These are phyloP conservation scores for Pseudogymnoascus sp. DNA, from an alignment of 2,329 filamentous ascomycete species.

Conservation along the genomic window DNA sequence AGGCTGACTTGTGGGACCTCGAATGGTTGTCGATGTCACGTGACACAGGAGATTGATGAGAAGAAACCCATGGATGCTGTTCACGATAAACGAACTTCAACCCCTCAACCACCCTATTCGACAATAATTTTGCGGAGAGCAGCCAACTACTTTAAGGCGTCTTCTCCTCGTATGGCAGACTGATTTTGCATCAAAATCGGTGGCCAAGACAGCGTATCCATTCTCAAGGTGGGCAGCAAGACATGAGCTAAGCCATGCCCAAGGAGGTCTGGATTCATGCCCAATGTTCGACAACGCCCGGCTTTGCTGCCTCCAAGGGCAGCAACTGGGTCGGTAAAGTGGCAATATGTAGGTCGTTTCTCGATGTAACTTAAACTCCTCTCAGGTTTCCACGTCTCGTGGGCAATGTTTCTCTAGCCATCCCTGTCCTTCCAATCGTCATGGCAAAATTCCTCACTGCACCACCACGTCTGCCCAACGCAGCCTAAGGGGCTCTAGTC, in stretches of 20 bases:
- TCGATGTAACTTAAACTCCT: conserved; percentile 4
- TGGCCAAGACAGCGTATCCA: neutral
- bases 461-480: conserved; percentile 7
- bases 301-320: conserved; percentile 3
- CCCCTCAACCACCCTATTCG: conserved; percentile 41
- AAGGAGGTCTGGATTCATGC: conserved; percentile 6
- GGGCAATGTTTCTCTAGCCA: neutral
- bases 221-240: conserved; percentile 6
- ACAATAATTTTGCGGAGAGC: conserved; percentile 18
- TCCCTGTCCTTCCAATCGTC: neutral
- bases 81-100: conserved; percentile 53
- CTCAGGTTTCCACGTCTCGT: neutral
- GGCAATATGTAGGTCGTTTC: neutral
- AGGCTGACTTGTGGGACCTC: neutral
- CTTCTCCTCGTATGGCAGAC: neutral
- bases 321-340: neutral
- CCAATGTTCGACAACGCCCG: conserved; percentile 2
- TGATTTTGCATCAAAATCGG: neutral
- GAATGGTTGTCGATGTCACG: neutral
- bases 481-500: conserved; percentile 1
- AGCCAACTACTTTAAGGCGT: conserved; percentile 3
- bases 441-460: neutral
- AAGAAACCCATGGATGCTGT: neutral
- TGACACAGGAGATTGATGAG: neutral
- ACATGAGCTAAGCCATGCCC: conserved; percentile 3